Conservation (phyloP, 2,329 filamentous ascomycete species). For the Fusarium sp. region DNA sequence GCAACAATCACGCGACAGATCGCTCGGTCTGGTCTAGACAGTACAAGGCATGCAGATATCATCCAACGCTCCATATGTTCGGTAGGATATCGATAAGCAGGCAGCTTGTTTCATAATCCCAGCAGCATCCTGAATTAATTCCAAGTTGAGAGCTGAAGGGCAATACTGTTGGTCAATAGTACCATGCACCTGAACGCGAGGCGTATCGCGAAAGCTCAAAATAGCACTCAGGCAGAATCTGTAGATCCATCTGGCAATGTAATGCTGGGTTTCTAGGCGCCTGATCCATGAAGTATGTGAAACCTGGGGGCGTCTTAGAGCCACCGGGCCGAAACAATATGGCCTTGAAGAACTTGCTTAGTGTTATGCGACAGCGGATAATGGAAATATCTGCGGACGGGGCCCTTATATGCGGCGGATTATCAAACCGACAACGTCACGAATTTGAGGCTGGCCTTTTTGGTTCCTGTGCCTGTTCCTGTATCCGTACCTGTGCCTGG, state of each 20-base stretch:
- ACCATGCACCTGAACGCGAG: neutral
- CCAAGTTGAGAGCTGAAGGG: neutral
- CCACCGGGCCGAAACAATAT: conserved; percentile 29
- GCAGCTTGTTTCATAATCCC: conserved; percentile 2
- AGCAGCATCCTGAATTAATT: neutral
- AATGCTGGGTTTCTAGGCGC: conserved; percentile 16
- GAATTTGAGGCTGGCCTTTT: neutral
- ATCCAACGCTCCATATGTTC: neutral
- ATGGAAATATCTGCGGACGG: neutral
- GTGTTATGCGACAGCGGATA: neutral
- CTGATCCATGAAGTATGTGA: conserved; percentile 41
- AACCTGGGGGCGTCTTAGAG: conserved; percentile 39
- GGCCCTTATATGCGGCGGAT: neutral
- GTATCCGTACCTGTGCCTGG: neutral
- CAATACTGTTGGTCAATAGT: neutral
- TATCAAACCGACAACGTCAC: conserved; percentile 22
- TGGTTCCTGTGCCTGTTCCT: conserved; percentile 21
- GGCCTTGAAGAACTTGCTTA: neutral
- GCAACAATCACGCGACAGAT: neutral
- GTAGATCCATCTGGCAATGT: neutral
- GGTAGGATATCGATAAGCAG: neutral
- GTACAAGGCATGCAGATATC: neutral
- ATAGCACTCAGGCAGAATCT: conserved; percentile 26
- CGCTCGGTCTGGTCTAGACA: neutral
- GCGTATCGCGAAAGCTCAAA: conserved; percentile 35